Evolutionary conservation across 2,329 filamentous ascomycete genomes (phyloP).

Genomic region (Ceratocystis cacaofunesta): DNA sequence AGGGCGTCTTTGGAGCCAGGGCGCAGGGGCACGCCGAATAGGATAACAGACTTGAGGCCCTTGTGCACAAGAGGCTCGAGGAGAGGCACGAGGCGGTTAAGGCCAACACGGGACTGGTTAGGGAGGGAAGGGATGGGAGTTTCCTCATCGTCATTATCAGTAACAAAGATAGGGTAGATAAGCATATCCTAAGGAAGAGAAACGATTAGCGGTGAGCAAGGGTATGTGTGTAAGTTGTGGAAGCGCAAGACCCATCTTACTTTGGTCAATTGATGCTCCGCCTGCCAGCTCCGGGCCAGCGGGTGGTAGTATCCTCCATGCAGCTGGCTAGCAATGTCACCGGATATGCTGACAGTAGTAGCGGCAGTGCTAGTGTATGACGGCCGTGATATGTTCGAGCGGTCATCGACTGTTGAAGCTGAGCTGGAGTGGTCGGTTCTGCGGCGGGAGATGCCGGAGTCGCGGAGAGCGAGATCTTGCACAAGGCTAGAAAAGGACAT

Average conservation of each 20-base stretch:
- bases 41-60: conserved; percentile 80
- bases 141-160: conserved; percentile 87
- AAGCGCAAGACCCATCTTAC: conserved; percentile 29
- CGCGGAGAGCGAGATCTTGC: conserved; percentile 47
- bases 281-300: conserved; percentile 66
- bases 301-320: conserved; percentile 74
- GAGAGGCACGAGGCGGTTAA: conserved; percentile 75
- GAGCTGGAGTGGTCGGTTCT: conserved; percentile 32
- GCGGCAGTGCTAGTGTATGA: conserved; percentile 52
- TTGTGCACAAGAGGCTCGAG: conserved; percentile 77
- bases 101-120: conserved; percentile 72
- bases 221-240: background rate
- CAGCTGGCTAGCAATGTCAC: conserved; percentile 68
- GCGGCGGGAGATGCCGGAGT: conserved; percentile 32
- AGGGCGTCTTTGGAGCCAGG: conserved; percentile 76
- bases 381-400: conserved; percentile 44
- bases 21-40: conserved; percentile 83
- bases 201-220: background rate
- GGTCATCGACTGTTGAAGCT: conserved; percentile 43
- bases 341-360: conserved; percentile 53
- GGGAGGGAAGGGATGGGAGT: conserved; percentile 79
- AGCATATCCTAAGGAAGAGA: conserved; percentile 63
- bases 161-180: conserved; percentile 93
- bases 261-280: conserved; percentile 74
- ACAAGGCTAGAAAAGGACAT: conserved; percentile 58